Evolutionary conservation across 2,329 filamentous ascomycete species (phyloP), one percentile per base, ranked within the genome.

Genomic region (Fusarium sambucinum): DNA sequence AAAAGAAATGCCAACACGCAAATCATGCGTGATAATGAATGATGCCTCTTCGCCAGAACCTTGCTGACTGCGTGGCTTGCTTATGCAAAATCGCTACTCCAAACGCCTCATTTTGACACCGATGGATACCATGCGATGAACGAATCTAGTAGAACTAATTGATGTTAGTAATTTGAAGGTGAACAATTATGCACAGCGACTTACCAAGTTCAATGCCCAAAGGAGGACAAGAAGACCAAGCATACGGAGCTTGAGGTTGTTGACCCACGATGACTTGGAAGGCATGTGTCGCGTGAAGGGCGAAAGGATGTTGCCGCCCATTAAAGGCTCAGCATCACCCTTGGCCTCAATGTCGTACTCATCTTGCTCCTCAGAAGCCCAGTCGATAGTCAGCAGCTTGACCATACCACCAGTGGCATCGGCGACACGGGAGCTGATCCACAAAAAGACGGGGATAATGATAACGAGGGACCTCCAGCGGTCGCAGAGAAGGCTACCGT

Each of bases 371-470:
- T 60, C 45, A 0, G 52, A 38, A 5, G 41, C 51, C 67, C 67
- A 70, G 5, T 71, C 50, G 16, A 46, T 55, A 3, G 68, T 70
- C 53, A 71, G 16, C 6, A 70, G 54, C 46, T 71, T 70, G 33
- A 70, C 68, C 52, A 70, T 32, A 5, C 68, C 68, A 33, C 68
- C 68, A 8, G 68, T 70, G 9, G 67, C 67, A 21, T 70, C 67
- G 2, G 67, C 67, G 16, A 70, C 55, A 11, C 63, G 63, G 0
- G 63, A 57, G 57, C 73, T 75, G 9, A 75, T 62, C 69, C 68
- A 74, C 19, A 75, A n/a, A 59, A 75, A 75, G 29, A 74, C 27
- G 1, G 73, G 73, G 3, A 73, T 65, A 35, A 76, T 69, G 35
- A 76, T 38, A 23, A 75, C n/a, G 5, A 76, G 40, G 7, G 57